phyloP scores from a whole-genome alignment of 768 basidiomycete species.

The Gloeostereum incarnatum region DNA sequence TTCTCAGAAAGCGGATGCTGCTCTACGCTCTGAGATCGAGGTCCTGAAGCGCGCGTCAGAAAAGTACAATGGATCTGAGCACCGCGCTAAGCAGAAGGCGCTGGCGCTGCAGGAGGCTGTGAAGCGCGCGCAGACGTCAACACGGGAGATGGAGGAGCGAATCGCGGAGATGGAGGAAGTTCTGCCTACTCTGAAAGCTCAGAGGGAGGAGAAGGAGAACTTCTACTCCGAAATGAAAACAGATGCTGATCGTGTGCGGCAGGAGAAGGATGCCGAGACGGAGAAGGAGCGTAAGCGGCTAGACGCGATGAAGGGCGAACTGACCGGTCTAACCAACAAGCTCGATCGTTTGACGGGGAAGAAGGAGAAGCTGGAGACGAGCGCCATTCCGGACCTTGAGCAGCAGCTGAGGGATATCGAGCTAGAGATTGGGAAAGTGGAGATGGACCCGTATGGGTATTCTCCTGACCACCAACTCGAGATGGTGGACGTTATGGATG shows the following conservation, averaged over 20 bases:
- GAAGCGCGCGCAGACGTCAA: constrained; percentile 60
- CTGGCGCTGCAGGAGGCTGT: constrained; percentile 85
- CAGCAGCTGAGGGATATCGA: constrained; percentile 44
- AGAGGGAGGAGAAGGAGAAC: constrained; percentile 30
- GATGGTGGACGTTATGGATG: neutral
- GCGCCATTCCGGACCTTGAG: constrained; percentile 57
- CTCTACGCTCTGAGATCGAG: constrained; percentile 78
- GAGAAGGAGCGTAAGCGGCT: constrained; percentile 42
- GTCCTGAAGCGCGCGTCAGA: constrained; percentile 76
- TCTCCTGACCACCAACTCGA: neutral
- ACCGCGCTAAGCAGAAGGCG: constrained; percentile 78
- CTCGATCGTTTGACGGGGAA: constrained; percentile 60
- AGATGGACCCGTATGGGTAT: constrained; percentile 7
- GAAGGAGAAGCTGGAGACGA: constrained; percentile 56
- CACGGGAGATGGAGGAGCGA: constrained; percentile 35
- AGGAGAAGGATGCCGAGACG: constrained; percentile 21
- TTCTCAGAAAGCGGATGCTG: constrained; percentile 75
- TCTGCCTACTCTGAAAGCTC: constrained; percentile 29
- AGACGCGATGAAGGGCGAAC: constrained; percentile 50
- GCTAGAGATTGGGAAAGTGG: constrained; percentile 45
- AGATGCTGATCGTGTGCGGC: constrained; percentile 6
- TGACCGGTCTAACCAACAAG: constrained; percentile 42
- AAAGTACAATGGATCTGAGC: constrained; percentile 65
- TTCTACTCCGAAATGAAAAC: constrained; percentile 33
- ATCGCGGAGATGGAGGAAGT: constrained; percentile 36